These are phyloP conservation scores for Linum lewisii DNA, from an alignment of 345 rosid species.

Conservation along the genomic window DNA sequence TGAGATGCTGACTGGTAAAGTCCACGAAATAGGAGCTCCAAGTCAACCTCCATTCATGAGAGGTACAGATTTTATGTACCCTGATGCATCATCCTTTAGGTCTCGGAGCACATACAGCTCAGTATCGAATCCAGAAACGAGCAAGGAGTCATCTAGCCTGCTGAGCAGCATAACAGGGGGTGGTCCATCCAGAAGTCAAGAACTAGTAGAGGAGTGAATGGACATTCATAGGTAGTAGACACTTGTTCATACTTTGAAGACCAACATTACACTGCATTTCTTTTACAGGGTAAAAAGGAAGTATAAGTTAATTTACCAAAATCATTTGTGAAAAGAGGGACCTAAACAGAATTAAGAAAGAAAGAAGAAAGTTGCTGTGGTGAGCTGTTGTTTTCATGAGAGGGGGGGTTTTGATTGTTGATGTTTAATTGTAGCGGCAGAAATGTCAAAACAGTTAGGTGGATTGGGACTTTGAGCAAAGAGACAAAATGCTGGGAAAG, in stretches of 20 bases:
- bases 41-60: conserved; percentile 44
- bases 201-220: conserved; percentile 3
- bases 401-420: neutral
- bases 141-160: conserved; percentile 22
- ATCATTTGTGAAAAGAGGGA: neutral
- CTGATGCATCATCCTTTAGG: conserved; percentile 20
- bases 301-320: no score
- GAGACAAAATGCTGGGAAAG: neutral
- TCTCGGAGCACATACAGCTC: conserved; percentile 21
- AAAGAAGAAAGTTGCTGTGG: neutral
- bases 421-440: neutral
- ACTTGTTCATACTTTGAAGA: no score
- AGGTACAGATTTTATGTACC: conserved; percentile 9
- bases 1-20: conserved; percentile 20
- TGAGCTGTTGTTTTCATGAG: neutral
- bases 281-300: no score
- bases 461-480: neutral
- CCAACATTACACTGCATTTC: no score
- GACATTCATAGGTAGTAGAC: neutral
- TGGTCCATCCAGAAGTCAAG: conserved; percentile 16
- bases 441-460: neutral
- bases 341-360: neutral
- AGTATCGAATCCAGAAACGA: conserved; percentile 18
- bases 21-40: conserved; percentile 25
- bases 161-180: conserved; percentile 13